Percentiles rank a stretch among this genome's conserved stretches.
These are phyloP conservation scores for Boletellus sp. DNA, from an alignment of 768 basidiomycete genomes.

Conservation along the genomic window DNA sequence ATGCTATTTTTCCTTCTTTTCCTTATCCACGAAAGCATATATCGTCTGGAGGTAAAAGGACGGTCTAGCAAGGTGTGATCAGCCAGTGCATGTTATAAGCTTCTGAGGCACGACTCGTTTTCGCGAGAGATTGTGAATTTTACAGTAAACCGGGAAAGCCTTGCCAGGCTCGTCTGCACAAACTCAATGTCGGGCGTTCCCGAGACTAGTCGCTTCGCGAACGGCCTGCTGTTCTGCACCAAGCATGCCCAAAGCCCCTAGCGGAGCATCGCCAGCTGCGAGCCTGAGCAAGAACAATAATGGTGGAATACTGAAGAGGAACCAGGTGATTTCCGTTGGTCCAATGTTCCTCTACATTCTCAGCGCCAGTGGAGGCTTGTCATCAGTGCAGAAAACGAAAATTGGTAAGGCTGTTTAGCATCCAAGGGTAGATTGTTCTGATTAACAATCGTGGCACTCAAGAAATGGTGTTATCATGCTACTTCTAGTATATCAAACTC, in stretches of 20 bases:
- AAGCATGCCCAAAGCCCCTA: conserved; percentile 39
- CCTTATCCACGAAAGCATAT: conserved; percentile 34
- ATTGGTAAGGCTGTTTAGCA: conserved; percentile 43
- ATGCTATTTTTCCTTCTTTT: conserved; percentile 38
- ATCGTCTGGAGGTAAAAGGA: conserved; percentile 18
- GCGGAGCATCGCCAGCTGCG: conserved; percentile 1
- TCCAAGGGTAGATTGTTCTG: conserved; percentile 10
- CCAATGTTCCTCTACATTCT: background rate
- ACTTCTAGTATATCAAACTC: background rate
- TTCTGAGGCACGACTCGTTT: too few species aligned
- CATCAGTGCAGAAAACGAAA: conserved; percentile 70
- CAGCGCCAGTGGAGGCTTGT: conserved; percentile 31
- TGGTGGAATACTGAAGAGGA: conserved; percentile 18
- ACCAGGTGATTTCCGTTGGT: conserved; percentile 18
- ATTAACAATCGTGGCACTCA: conserved; percentile 5
- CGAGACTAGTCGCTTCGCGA: background rate
- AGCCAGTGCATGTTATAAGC: too few species aligned
- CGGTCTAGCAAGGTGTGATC: too few species aligned
- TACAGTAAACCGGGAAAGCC: too few species aligned
- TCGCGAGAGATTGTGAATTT: too few species aligned
- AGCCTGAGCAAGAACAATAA: conserved; percentile 1
- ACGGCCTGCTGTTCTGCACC: background rate
- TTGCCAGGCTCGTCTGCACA: too few species aligned
- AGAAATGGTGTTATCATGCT: conserved; percentile 55
- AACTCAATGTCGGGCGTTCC: background rate